Evolutionary conservation across 1,284 basidiomycete species (phyloP).

Genomic region (Cryptococcus neoformans): DNA sequence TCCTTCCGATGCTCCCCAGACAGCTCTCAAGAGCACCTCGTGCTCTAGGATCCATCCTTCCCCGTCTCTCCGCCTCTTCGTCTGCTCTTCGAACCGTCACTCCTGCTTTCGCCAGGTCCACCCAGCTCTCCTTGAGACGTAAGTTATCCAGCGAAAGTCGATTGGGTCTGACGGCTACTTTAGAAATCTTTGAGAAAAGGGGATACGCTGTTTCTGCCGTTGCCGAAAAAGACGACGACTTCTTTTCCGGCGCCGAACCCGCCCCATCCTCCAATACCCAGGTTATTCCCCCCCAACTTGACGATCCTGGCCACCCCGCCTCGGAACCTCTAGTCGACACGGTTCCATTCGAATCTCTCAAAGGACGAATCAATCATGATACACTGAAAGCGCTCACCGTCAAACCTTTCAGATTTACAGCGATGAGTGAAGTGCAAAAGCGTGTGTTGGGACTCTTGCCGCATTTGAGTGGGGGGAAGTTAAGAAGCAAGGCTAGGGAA

Average conservation of each 20-base stretch:
- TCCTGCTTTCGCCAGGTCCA: too few species aligned
- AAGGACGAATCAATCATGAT: conserved; percentile 50
- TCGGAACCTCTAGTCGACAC: conserved; percentile 5
- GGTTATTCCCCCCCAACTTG: background rate
- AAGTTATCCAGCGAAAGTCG: too few species aligned
- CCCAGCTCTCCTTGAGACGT: too few species aligned
- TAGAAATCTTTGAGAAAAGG: too few species aligned
- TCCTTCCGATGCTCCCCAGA: too few species aligned
- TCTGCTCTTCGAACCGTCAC: too few species aligned
- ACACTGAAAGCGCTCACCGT: conserved; percentile 64
- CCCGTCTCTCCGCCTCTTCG: too few species aligned
- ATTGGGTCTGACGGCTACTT: too few species aligned
- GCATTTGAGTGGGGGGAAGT: conserved; percentile 45
- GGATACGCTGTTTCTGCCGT: conserved; percentile 8
- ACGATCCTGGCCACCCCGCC: background rate
- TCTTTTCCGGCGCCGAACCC: conserved; percentile 10
- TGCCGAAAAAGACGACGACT: conserved; percentile 13
- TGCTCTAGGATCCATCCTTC: too few species aligned
- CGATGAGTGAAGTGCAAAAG: conserved; percentile 83
- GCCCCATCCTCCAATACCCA: background rate
- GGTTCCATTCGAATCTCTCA: conserved; percentile 52
- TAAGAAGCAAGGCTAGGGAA: conserved; percentile 16
- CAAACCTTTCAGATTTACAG: conserved; percentile 66
- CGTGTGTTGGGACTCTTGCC: conserved; percentile 64
- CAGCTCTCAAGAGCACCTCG: too few species aligned